Evolutionary conservation across 208 protist genomes (phyloP), one percentile per base, ranked within the genome.

Genomic region (Crithidia brevicula): DNA sequence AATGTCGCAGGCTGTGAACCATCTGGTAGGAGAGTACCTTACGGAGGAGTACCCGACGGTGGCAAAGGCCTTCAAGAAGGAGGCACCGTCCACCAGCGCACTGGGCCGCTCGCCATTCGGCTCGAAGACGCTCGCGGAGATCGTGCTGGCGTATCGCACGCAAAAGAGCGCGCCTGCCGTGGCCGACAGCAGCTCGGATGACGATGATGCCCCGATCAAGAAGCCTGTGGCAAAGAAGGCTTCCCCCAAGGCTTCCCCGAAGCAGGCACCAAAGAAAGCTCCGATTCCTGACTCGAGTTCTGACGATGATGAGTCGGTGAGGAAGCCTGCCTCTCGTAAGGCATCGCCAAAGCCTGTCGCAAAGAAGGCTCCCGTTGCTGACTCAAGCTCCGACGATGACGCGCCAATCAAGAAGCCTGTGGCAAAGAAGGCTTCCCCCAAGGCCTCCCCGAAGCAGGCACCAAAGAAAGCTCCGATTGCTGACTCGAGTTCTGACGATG

Each of bases 1-100:
- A 4, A 89, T 89, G 83, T 78, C 81, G 15, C 69, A 61, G 28
- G 74, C 77, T 23, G 71, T 91, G 38, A 78, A 92, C 47, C 23
- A 73, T 36, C 70, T 83, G 10, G 72, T 92, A 25, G 40, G 67
- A 9, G 67, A 83, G 23, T 92, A 92, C 72, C 78, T 92, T 36
- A 23, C 76, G 36, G 67, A 74, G 10, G 53, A 58, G 31, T 63
- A 88, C 59, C 80, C 82, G 15, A 45, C 51, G 2, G 80, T 79
- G 2, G 80, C 82, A 15, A 64, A 58, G 11, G 66, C 69, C 13
- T 75, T 92, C 53, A 64, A 68, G 40, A 72, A 72, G n/a, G 73
- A 79, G 16, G 65, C 52, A 18, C 53, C 50, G 34, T 53, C 54
- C 3, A 68, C 54, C 16, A 23, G 38, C 7, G 63, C 49, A 25